Conservation (phyloP, 2,329 filamentous ascomycete genomes). For the Cyanodermella asteris region DNA sequence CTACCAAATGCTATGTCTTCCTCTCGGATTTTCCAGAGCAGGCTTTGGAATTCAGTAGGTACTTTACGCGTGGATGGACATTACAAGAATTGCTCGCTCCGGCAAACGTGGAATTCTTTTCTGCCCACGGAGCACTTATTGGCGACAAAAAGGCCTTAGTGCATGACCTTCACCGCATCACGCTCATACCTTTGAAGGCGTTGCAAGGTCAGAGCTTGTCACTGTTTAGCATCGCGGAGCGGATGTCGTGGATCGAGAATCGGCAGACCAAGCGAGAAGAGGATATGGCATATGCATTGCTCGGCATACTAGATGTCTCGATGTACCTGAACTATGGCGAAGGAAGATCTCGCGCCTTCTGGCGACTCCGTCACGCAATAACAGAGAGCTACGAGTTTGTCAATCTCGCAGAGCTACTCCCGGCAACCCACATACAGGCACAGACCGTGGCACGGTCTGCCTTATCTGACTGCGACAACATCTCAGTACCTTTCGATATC, state of each 20-base stretch:
- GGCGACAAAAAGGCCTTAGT: constrained; percentile 11
- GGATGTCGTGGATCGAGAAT: constrained; percentile 9
- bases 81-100: constrained; percentile 12
- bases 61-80: constrained; percentile 11
- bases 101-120: constrained; percentile 11
- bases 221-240: constrained; percentile 9
- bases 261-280: constrained; percentile 9
- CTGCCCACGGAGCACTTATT: constrained; percentile 7
- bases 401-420: too few species aligned
- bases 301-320: constrained; percentile 9
- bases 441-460: too few species aligned
- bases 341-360: too few species aligned
- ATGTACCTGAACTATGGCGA: constrained; percentile 6
- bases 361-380: too few species aligned
- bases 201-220: constrained; percentile 7
- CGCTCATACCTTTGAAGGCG: constrained; percentile 7
- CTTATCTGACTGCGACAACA: too few species aligned
- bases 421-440: too few species aligned
- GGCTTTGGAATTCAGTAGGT: constrained; percentile 4
- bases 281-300: constrained; percentile 11
- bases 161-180: constrained; percentile 10
- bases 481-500: too few species aligned
- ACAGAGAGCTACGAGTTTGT: too few species aligned
- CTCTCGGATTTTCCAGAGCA: constrained; percentile 4
- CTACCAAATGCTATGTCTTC: constrained; percentile 8